Base-by-base conservation (phyloP, 2,329 filamentous ascomycete genomes). In the Pleoardoris graminearum region DNA sequence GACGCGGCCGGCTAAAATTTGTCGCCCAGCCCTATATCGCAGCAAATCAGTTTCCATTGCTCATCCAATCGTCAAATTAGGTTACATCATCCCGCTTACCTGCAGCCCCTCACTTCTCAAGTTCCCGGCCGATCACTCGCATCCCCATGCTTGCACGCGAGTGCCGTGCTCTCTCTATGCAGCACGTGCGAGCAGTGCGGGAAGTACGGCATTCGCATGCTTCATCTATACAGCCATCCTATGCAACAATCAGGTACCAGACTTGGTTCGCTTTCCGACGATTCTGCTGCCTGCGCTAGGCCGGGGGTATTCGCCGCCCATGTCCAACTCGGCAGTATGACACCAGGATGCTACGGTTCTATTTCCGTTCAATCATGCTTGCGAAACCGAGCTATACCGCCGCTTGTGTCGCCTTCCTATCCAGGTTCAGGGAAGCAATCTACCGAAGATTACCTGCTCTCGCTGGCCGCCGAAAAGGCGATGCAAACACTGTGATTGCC, bases 41-140 rank as follows among this genome's bases (percentile, higher is more conserved):
- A 55, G 54, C 60, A 52, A 62, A 64, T 64, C 55, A 62, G 38
- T 58, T 54, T 58, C 45, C 22, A 50, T 57, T 65, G 59, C 55
- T 62, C 56, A 63, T 64, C 57, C 51, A 54, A 61, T 64, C 61
- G 62, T 65, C 62, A 64, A 62, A 61, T 59, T 53, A 57, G 61
- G 66, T 67, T 69, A 66, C 66, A 65, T 63, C 58, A 66, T 62
- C 62, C 44, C 61, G 59, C 60, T 58, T 27, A 57, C 60, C 37
- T 65, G 58, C 59, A 62, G 37, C 57, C 62, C 55, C 56, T 57
- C 51, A 53, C 36, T 32, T 49, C 46, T 47, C 56, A 37, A 37
- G 22, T 29, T 21, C 32, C 21, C 32, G 32, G 43, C 22, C 32
- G 7, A 36, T 46, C 30, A 12, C 32, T 17, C 32, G 16, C n/a